These are phyloP conservation scores for Aspergillus sojae DNA, from an alignment of 2,329 filamentous ascomycete genomes.

Conservation along the genomic window DNA sequence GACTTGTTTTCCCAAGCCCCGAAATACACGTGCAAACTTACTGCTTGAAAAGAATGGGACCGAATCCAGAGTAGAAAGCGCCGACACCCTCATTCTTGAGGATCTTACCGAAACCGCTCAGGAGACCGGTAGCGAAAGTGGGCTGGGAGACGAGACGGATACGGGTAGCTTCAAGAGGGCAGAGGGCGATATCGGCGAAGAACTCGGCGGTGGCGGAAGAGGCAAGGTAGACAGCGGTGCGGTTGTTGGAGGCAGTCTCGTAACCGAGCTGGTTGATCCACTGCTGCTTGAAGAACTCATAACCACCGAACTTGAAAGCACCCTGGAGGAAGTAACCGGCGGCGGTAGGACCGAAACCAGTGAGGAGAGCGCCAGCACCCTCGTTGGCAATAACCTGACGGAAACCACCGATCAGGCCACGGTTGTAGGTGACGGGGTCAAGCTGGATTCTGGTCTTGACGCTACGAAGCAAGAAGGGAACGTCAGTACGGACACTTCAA, in stretches of 20 bases:
- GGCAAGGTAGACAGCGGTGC: slow-evolving; percentile 78
- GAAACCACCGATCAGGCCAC: slow-evolving; percentile 83
- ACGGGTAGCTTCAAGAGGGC: slow-evolving; percentile 89
- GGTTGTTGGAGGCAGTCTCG: slow-evolving; percentile 76
- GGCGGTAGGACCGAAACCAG: slow-evolving; percentile 81
- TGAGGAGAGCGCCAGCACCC: slow-evolving; percentile 83
- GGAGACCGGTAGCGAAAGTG: slow-evolving; percentile 77
- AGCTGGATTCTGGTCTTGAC: slow-evolving; percentile 97
- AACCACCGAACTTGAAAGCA: slow-evolving; percentile 91
- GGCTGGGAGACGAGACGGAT: slow-evolving; percentile 91
- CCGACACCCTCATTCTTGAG: slow-evolving; percentile 77
- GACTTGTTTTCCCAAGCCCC: background rate
- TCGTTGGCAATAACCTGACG: slow-evolving; percentile 80
- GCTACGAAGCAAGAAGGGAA: slow-evolving; percentile 53
- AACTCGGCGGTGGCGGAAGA: slow-evolving; percentile 64
- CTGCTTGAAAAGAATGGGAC: slow-evolving; percentile 84
- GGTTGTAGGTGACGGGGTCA: slow-evolving; percentile 86
- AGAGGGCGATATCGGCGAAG: slow-evolving; percentile 70
- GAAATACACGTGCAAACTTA: slow-evolving; percentile 42
- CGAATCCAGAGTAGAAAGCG: slow-evolving; percentile 90
- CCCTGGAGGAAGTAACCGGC: slow-evolving; percentile 94
- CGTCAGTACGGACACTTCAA: background rate
- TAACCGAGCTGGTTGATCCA: slow-evolving; percentile 77
- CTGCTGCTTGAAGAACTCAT: slow-evolving; percentile 96
- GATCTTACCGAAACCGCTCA: slow-evolving; percentile 82